Conservation (phyloP, 441 rosid genomes). For the Eutrema salsugineum region DNA sequence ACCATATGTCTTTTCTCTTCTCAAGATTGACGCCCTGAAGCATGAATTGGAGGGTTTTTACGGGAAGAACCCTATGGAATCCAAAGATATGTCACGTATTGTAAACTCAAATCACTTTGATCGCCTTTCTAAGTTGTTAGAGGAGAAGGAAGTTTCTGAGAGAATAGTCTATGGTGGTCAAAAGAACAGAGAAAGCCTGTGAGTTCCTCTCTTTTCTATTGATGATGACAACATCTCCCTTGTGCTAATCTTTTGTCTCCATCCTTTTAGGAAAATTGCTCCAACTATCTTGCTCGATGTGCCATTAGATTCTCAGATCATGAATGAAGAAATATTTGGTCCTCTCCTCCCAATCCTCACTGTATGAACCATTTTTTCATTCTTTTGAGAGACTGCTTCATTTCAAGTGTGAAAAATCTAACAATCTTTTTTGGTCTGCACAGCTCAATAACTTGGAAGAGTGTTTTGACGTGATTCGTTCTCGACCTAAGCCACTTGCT, state of each 20-base stretch:
- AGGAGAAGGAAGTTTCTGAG: constrained; percentile 75
- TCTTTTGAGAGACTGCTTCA: not conserved
- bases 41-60: constrained; percentile 63
- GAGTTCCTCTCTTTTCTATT: constrained; percentile 31
- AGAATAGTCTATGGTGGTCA: constrained; percentile 84
- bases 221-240: not conserved
- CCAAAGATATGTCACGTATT: constrained; percentile 80
- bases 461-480: constrained; percentile 51
- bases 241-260: not conserved
- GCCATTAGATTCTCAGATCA: constrained; percentile 54
- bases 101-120: constrained; percentile 79
- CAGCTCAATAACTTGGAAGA: constrained; percentile 66
- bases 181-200: constrained; percentile 69
- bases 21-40: constrained; percentile 68
- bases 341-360: constrained; percentile 64
- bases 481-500: constrained; percentile 80
- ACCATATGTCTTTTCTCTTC: constrained; percentile 18
- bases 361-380: constrained; percentile 23
- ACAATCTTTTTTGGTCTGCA: not conserved
- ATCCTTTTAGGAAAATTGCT: constrained; percentile 46
- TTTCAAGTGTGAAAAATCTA: not conserved
- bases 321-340: constrained; percentile 75
- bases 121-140: constrained; percentile 76
- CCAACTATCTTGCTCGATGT: constrained; percentile 62
- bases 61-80: constrained; percentile 77